Percentiles rank a stretch among this genome's conserved stretches.
Evolutionary conservation across 2,329 filamentous ascomycete genomes (phyloP).

Genomic region (Chrysoporthe deuterocubensis): DNA sequence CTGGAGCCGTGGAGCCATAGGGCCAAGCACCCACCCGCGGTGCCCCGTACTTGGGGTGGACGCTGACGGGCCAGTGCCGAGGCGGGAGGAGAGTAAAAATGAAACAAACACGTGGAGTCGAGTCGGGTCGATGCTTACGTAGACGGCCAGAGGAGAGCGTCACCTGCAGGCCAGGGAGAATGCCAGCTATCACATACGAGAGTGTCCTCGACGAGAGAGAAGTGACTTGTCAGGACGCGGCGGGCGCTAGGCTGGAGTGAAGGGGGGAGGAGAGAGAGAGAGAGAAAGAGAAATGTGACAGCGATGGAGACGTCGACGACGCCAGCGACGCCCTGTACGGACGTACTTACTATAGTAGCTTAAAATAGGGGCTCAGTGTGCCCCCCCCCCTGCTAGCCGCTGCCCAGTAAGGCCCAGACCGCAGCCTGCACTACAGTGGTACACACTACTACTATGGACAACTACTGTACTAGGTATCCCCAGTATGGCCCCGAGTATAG

Average conservation of each 20-base stretch:
- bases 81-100: not conserved
- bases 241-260: too few species aligned
- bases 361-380: not conserved
- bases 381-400: not conserved
- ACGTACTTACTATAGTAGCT: not conserved
- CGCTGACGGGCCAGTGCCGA: constrained; percentile 1
- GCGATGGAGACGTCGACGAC: constrained; percentile 1
- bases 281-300: not conserved
- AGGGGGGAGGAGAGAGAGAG: not conserved
- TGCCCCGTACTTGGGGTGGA: too few species aligned
- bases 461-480: too few species aligned
- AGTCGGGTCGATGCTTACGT: not conserved
- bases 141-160: too few species aligned
- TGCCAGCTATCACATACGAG: not conserved
- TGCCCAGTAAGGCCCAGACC: not conserved
- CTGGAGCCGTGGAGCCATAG: too few species aligned
- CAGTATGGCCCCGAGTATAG: too few species aligned
- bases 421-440: not conserved
- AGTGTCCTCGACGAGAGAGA: not conserved
- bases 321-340: not conserved
- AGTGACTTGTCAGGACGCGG: too few species aligned
- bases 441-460: too few species aligned
- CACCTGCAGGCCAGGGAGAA: not conserved
- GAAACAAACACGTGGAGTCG: not conserved
- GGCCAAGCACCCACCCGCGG: too few species aligned